Base-by-base conservation (phyloP, 2,329 filamentous ascomycete species). In the Xylariaceae sp. region DNA sequence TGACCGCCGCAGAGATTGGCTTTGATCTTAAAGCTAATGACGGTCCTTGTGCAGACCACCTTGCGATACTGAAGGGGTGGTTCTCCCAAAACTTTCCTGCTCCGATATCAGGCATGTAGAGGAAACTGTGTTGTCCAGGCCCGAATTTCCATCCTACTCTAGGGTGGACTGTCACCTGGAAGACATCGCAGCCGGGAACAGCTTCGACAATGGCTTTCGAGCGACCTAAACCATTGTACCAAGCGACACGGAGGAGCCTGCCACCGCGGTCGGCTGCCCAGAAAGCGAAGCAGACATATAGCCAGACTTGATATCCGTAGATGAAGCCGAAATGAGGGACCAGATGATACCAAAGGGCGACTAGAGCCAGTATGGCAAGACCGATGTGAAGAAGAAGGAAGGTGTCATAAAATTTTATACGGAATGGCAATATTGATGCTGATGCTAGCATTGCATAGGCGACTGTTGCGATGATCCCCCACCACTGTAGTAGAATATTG, bases 351-450 rank as follows among this genome's bases (percentile, higher is more conserved):
- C 55, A 62, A 22, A 54, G 59, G 3, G 52, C 57, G 20, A 59
- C 37, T 10, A 64, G 40, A 14, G 60, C 52, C 5, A 62, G 27
- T 6, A 64, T 52, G 7, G 56, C 55, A 2, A 64, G 44, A 3
- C 52, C 20, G 27, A 65, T 62, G 37, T 65, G 63, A n/a, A 50
- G 42, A 16, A 52, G 37, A 3, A 64, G 37, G 40, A 65, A 65
- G 7, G 62, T 32, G 19, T 62, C 61, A 42, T 64, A 65, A 8
- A 57, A 36, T 16, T 52, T 50, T 27, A 56, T 55, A 12, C 63
- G 56, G 22, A 64, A 21, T 2, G 61, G 59, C 5, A 63, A 48
- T 22, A 60, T 38, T 6, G 60, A 57, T 8, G 60, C 45, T 25
- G 53, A 47, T 14, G 58, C 47, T 10, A 60, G 44, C n/a, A 64